A percentile compares a stretch with the other conserved stretches of the same genome.
phyloP scores from a whole-genome alignment of 768 basidiomycete species.

The Candolleomyces efflorescens region DNA sequence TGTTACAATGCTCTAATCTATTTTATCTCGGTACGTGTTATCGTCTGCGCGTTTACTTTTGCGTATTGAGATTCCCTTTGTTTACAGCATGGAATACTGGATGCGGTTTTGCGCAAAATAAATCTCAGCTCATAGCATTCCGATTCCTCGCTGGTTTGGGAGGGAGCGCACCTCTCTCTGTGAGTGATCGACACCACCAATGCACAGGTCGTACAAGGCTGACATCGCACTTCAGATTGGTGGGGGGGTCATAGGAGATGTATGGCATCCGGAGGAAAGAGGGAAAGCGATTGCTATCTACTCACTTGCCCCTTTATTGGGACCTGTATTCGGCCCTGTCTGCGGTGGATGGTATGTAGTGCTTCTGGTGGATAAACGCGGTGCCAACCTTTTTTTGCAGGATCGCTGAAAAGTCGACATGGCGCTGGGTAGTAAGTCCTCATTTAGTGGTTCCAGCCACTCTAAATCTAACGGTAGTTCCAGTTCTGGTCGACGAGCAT shows the following conservation, averaged over 20 bases:
- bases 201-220: slow-evolving; percentile 26
- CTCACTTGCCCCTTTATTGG: slow-evolving; percentile 60
- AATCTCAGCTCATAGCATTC: slow-evolving; percentile 58
- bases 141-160: slow-evolving; percentile 69
- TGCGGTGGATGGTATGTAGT: slow-evolving; percentile 51
- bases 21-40: slow-evolving; percentile 52
- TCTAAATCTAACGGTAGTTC: not conserved
- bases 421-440: slow-evolving; percentile 64
- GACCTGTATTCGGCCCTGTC: slow-evolving; percentile 60
- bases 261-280: slow-evolving; percentile 58
- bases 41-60: not conserved
- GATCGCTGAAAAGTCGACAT: slow-evolving; percentile 58
- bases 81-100: slow-evolving; percentile 55
- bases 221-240: slow-evolving; percentile 36
- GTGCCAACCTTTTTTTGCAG: slow-evolving; percentile 20
- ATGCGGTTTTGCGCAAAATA: slow-evolving; percentile 60
- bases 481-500: slow-evolving; percentile 70
- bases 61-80: not conserved
- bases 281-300: slow-evolving; percentile 63
- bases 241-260: slow-evolving; percentile 61
- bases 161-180: slow-evolving; percentile 64
- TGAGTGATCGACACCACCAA: slow-evolving; percentile 42
- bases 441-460: not conserved
- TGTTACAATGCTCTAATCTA: slow-evolving; percentile 61
- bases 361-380: not conserved